Evolutionary conservation across 1,284 basidiomycete genomes (phyloP), one percentile per base, ranked within the genome.

Genomic region (Cystobasidium sp.): DNA sequence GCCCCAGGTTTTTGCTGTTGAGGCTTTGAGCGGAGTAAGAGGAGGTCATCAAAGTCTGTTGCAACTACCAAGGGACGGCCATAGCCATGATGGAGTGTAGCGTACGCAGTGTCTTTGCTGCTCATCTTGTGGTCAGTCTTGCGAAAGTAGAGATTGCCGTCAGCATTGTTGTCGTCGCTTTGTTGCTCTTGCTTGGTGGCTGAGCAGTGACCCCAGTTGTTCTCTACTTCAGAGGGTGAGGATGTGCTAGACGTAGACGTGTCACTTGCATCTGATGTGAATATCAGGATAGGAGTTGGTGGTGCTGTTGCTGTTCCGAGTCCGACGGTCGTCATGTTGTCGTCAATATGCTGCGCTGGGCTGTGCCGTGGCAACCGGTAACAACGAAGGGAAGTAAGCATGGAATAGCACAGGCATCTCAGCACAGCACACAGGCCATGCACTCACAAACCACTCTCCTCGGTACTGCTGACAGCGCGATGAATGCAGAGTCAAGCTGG

Each of bases 1-100:
- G 56, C 56, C 37, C 56, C 56, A n/a, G 37, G 22, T n/a, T 59
- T 39, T 59, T 41, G 39, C 43, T 59, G 56, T 53, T 18, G 52
- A 20, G 3, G 14, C 20, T 56, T 22, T 56, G 22, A 37, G 24
- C 6, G 18, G 22, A 56, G 53, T 22, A 18, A 12, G 24, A 37
- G 56, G 31, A 31, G 31, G 5, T 31, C 31, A 31, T 31, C 31
- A 31, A 31, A 31, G 31, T 31, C 31, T 31, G 37, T 59, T 16
- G 37, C 56, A 59, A 31, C 6, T 7, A 14, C 18, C 24, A 20
- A 37, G 56, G 39, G 39, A n/a, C 39, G 31, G 14, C 56, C 39
- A 59, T 43, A 59, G 7, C 56, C 56, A n/a, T 59, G 56, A 39
- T 59, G 9, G 7, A 43, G 20, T 12, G 56, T 59, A 59, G 56